phyloP scores from a whole-genome alignment of 768 basidiomycete species.

The Naganishia vaughanmartiniae region DNA sequence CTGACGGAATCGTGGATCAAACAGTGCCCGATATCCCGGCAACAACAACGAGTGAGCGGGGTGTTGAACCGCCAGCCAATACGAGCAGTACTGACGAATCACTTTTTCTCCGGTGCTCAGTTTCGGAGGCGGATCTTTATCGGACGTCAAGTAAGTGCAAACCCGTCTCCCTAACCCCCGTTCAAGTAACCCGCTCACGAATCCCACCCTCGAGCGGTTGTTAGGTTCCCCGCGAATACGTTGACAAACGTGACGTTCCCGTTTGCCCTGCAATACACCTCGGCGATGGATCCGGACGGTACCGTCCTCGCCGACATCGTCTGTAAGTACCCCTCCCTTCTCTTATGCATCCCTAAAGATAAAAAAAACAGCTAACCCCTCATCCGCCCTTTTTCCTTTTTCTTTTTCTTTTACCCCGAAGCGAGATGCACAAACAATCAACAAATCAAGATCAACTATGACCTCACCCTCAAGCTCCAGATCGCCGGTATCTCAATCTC shows the following conservation, averaged over 20 bases:
- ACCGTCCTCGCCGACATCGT: slow-evolving; percentile 47
- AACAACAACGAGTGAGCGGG: slow-evolving; percentile 19
- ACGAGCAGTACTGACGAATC: slow-evolving; percentile 18
- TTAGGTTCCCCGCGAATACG: slow-evolving; percentile 43
- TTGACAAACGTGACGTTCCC: slow-evolving; percentile 48
- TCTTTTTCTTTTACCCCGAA: slow-evolving; percentile 18
- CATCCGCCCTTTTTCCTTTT: neutral
- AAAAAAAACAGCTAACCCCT: neutral
- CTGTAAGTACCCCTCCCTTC: slow-evolving; percentile 36
- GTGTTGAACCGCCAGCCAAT: neutral
- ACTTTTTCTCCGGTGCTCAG: slow-evolving; percentile 39
- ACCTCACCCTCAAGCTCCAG: slow-evolving; percentile 46
- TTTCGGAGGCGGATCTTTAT: slow-evolving; percentile 47
- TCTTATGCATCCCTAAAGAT: neutral
- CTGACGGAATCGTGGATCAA: neutral
- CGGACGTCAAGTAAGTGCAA: slow-evolving; percentile 41
- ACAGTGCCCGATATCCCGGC: slow-evolving; percentile 26
- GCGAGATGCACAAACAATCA: slow-evolving; percentile 44
- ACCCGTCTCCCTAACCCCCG: too few relatives aligned
- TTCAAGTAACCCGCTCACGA: too few relatives aligned
- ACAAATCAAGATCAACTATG: slow-evolving; percentile 49
- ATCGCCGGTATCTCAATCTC: slow-evolving; percentile 43
- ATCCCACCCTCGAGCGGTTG: too few relatives aligned
- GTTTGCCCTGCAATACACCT: slow-evolving; percentile 47
- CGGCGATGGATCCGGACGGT: slow-evolving; percentile 43